Percentiles rank a stretch among this genome's conserved stretches.
phyloP scores from a whole-genome alignment of 345 rosid species.

The Luvunga scandens region DNA sequence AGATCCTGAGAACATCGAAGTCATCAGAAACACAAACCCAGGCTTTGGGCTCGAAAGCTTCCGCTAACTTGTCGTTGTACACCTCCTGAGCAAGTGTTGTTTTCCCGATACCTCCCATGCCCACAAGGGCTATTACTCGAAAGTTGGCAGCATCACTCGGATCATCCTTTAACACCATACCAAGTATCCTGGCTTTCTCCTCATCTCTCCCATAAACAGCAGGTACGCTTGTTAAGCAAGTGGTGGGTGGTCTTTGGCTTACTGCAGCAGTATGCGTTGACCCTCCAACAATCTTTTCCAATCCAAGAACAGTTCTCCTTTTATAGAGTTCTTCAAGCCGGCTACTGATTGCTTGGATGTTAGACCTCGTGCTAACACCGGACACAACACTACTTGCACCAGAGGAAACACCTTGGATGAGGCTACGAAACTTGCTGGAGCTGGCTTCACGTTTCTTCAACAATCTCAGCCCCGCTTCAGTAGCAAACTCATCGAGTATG shows the following conservation, averaged over 20 bases:
- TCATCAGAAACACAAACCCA: constrained; percentile 25
- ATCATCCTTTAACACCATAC: background rate
- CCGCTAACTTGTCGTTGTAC: background rate
- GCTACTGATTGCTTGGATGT: background rate
- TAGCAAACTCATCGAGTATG: too few relatives aligned
- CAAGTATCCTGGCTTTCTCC: background rate
- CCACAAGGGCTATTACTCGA: constrained; percentile 6
- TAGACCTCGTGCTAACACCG: background rate
- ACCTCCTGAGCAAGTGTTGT: constrained; percentile 18
- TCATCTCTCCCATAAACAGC: background rate
- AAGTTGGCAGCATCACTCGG: background rate
- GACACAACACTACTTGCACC: background rate
- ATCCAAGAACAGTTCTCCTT: background rate
- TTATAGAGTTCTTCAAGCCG: background rate
- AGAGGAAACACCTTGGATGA: background rate
- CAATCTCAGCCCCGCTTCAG: too few relatives aligned
- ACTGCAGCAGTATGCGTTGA: background rate
- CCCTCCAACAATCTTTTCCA: background rate
- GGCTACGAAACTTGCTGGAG: too few relatives aligned
- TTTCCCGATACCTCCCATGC: constrained; percentile 25
- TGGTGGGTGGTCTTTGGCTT: background rate
- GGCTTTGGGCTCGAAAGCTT: constrained; percentile 2
- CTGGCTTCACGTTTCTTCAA: too few relatives aligned
- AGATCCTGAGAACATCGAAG: constrained; percentile 11
- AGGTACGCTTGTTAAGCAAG: background rate